phyloP scores from a whole-genome alignment of 2,329 filamentous ascomycete genomes.

The Nothopassalora personata region DNA sequence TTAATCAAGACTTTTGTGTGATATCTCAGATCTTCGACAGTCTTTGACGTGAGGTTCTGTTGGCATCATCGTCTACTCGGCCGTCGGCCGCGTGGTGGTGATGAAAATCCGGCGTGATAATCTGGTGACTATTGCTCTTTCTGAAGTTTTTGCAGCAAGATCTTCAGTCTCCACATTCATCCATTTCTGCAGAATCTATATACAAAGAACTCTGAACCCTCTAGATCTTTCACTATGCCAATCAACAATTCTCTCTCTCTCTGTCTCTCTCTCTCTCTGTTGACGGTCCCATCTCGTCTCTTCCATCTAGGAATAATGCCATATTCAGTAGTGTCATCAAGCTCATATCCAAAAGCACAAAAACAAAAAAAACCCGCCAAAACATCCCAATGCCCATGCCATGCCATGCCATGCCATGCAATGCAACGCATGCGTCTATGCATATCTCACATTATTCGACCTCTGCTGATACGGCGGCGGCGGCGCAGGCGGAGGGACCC shows the following conservation, averaged over 20 bases:
- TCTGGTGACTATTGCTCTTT: not conserved
- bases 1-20: no score
- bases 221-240: not conserved
- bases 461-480: constrained; percentile 18
- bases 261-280: not conserved
- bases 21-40: no score
- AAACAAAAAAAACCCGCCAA: not conserved
- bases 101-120: no score
- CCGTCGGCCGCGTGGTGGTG: no score
- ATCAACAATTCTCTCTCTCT: not conserved
- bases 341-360: not conserved
- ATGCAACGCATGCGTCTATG: constrained; percentile 6
- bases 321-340: not conserved
- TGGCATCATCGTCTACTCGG: no score
- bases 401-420: no score
- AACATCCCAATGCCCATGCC: not conserved
- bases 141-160: not conserved
- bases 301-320: not conserved
- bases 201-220: not conserved
- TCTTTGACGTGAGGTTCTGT: no score
- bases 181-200: not conserved
- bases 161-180: not conserved
- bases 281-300: not conserved
- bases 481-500: constrained; percentile 19
- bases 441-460: constrained; percentile 19